These are phyloP conservation scores for Neonothopanus nambi DNA, from an alignment of 1,284 basidiomycete species.

Conservation along the genomic window DNA sequence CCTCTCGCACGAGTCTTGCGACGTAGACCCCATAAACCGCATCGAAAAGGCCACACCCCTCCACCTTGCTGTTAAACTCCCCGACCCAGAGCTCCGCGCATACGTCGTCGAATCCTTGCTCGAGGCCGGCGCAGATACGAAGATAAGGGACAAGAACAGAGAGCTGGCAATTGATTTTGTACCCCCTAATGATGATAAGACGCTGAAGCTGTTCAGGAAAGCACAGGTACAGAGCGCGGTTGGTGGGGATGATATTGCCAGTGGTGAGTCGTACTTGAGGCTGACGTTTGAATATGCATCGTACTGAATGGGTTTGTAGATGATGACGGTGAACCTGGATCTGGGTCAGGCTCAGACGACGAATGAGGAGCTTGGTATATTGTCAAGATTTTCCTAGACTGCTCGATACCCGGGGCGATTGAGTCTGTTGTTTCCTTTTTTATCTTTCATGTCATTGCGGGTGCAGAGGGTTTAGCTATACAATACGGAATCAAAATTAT, in stretches of 20 bases:
- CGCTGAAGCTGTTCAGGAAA: constrained; percentile 50
- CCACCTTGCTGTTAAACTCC: constrained; percentile 73
- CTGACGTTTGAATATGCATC: neutral
- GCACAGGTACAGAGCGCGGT: constrained; percentile 42
- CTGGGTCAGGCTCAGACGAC: constrained; percentile 39
- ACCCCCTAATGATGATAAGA: constrained; percentile 47
- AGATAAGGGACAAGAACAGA: constrained; percentile 72
- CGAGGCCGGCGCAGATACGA: constrained; percentile 76
- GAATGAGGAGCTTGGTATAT: constrained; percentile 19
- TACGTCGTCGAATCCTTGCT: constrained; percentile 63
- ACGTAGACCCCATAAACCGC: constrained; percentile 81
- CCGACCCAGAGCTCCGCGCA: constrained; percentile 59
- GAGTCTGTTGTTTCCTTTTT: too few species aligned
- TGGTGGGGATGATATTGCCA: constrained; percentile 43
- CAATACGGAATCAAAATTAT: too few species aligned
- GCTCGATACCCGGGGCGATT: too few species aligned
- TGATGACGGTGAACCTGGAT: constrained; percentile 35
- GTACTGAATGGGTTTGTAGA: constrained; percentile 22
- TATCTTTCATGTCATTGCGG: too few species aligned
- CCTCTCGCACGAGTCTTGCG: constrained; percentile 74
- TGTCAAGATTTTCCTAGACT: too few species aligned
- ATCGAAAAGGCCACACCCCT: constrained; percentile 79
- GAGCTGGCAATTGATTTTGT: constrained; percentile 61
- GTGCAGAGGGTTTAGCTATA: too few species aligned
- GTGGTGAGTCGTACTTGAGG: constrained; percentile 31